Conservation (phyloP, 23 red algal genomes). For the Gracilaria domingensis region DNA sequence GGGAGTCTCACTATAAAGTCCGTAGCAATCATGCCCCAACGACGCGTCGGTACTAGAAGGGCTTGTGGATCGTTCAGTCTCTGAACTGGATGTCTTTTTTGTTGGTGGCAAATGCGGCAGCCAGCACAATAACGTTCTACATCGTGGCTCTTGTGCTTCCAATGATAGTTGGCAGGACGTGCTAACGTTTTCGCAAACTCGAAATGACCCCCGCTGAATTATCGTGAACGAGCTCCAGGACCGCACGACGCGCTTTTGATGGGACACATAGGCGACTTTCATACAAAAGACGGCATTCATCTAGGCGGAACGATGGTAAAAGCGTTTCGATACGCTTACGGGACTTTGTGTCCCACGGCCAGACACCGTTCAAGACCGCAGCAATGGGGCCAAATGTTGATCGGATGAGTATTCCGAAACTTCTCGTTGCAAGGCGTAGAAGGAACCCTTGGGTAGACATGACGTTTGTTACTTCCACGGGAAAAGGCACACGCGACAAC, state of each 20-base stretch:
- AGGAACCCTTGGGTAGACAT: background rate
- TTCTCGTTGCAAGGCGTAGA: background rate
- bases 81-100: constrained; percentile 22
- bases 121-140: background rate
- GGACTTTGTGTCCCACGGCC: background rate
- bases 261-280: constrained; percentile 16
- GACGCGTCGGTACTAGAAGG: constrained; percentile 6
- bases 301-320: background rate
- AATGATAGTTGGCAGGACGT: background rate
- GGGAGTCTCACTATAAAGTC: constrained; percentile 26
- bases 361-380: background rate
- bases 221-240: constrained; percentile 24
- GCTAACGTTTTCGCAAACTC: constrained; percentile 7
- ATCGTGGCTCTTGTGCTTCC: constrained; percentile 23
- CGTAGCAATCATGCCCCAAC: constrained; percentile 24
- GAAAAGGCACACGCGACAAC: background rate
- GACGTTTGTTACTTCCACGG: background rate
- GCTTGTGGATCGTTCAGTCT: background rate
- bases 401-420: background rate
- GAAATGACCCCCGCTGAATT: background rate
- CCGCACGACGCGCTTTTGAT: background rate
- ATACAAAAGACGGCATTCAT: background rate
- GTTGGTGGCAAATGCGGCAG: constrained; percentile 6
- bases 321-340: background rate
- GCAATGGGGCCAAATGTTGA: constrained; percentile 13